Conservation (phyloP, 2,329 filamentous ascomycete species). For the Pseudonectria buxi region DNA sequence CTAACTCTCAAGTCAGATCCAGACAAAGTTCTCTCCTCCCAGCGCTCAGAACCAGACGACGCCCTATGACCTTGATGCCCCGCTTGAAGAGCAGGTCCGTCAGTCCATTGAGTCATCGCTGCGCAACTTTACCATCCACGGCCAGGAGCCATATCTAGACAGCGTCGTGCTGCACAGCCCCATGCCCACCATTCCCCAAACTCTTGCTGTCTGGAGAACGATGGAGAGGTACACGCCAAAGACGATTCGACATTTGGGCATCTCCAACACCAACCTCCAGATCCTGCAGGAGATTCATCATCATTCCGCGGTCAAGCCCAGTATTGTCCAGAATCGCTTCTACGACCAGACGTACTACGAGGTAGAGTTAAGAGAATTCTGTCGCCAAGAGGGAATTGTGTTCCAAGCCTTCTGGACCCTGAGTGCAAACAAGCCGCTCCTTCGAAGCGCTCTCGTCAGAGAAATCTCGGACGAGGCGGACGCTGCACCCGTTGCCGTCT, state of each 20-base stretch:
- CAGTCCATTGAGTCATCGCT: constrained; percentile 63
- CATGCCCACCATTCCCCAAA: constrained; percentile 35
- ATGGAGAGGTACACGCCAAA: constrained; percentile 62
- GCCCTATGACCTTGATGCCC: constrained; percentile 54
- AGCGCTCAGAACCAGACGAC: constrained; percentile 53
- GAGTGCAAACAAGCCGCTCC: constrained; percentile 37
- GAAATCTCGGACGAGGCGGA: constrained; percentile 37
- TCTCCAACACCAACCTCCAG: constrained; percentile 64
- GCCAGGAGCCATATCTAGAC: constrained; percentile 51
- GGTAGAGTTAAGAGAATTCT: constrained; percentile 46
- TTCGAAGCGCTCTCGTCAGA: constrained; percentile 38
- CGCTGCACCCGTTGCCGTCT: constrained; percentile 34
- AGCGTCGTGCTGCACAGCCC: constrained; percentile 67
- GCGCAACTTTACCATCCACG: constrained; percentile 47
- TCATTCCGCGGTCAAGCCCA: constrained; percentile 34
- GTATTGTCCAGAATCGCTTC: constrained; percentile 73
- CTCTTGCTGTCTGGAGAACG: constrained; percentile 58
- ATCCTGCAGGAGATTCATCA: constrained; percentile 48
- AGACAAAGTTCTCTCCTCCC: constrained; percentile 75
- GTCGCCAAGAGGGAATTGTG: constrained; percentile 32
- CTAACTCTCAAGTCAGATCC: constrained; percentile 42
- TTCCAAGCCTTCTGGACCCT: constrained; percentile 53
- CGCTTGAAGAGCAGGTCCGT: constrained; percentile 58
- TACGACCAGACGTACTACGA: constrained; percentile 55
- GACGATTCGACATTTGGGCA: constrained; percentile 59